Evolutionary conservation across 176 grass and related monocot genomes (phyloP).

Genomic region (Oryza brachyantha): DNA sequence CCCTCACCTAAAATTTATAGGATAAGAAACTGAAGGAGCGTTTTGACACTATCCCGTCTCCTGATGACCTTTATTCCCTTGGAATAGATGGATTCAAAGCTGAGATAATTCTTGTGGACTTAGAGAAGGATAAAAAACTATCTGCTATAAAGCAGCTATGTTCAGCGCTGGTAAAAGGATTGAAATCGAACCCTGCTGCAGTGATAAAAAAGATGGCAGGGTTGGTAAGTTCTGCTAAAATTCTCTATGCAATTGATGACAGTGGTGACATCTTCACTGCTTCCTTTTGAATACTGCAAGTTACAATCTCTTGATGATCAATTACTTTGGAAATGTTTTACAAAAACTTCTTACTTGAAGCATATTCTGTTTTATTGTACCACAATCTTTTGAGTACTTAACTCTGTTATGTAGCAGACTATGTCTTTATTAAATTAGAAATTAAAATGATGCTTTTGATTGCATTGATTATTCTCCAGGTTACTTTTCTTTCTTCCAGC

Average conservation of each 20-base stretch:
- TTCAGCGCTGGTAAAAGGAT: slow-evolving; percentile 81
- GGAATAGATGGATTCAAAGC: slow-evolving; percentile 88
- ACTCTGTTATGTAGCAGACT: not conserved
- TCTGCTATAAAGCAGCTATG: slow-evolving; percentile 84
- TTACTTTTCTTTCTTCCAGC: slow-evolving; percentile 6
- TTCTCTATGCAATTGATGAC: slow-evolving; percentile 36
- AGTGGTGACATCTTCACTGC: not conserved
- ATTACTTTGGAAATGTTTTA: slow-evolving; percentile 19
- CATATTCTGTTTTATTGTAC: slow-evolving; percentile 10
- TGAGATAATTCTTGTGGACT: slow-evolving; percentile 87
- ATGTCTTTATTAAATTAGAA: not conserved
- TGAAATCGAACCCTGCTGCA: slow-evolving; percentile 69
- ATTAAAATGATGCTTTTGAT: not conserved
- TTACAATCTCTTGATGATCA: not conserved
- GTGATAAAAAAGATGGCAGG: slow-evolving; percentile 85
- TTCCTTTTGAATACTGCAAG: not conserved
- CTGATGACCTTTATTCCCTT: slow-evolving; percentile 76
- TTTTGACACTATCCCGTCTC: slow-evolving; percentile 82
- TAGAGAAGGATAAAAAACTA: slow-evolving; percentile 89
- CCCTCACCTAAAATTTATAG: slow-evolving; percentile 42
- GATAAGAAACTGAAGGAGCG: slow-evolving; percentile 88
- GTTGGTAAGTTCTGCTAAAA: slow-evolving; percentile 68
- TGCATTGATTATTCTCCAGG: not conserved
- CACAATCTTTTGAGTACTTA: not conserved
- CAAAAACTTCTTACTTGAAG: slow-evolving; percentile 20